phyloP scores from a whole-genome alignment of 2,329 filamentous ascomycete genomes.

The Periconia sp. region DNA sequence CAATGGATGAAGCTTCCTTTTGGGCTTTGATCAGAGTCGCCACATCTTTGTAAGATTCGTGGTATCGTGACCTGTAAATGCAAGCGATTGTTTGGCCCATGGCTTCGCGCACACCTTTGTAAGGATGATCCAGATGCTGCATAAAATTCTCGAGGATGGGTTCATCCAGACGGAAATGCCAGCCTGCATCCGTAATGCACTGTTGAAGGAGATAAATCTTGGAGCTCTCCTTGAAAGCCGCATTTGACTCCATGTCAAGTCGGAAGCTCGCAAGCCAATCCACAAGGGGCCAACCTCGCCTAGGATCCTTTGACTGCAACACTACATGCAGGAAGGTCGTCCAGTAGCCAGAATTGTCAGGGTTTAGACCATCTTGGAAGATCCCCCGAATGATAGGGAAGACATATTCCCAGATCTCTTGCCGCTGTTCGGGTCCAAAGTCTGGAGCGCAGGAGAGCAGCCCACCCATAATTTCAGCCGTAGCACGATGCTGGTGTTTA shows the following conservation, averaged over 20 bases:
- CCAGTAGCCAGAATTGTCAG: slow-evolving; percentile 95
- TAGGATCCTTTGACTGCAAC: slow-evolving; percentile 86
- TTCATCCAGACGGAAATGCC: slow-evolving; percentile 92
- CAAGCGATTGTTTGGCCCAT: slow-evolving; percentile 89
- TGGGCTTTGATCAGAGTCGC: slow-evolving; percentile 76
- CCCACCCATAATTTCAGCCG: slow-evolving; percentile 89
- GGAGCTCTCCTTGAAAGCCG: slow-evolving; percentile 97
- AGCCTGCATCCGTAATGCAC: slow-evolving; percentile 83
- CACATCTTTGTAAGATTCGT: slow-evolving; percentile 90
- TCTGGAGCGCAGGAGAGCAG: slow-evolving; percentile 82
- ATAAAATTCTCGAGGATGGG: slow-evolving; percentile 91
- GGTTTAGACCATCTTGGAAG: slow-evolving; percentile 89
- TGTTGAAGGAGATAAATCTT: slow-evolving; percentile 93
- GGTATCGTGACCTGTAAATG: slow-evolving; percentile 89
- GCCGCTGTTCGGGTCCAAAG: slow-evolving; percentile 73
- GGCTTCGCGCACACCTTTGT: slow-evolving; percentile 94
- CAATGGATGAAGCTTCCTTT: slow-evolving; percentile 79
- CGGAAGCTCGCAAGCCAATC: slow-evolving; percentile 84
- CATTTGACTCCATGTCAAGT: slow-evolving; percentile 92
- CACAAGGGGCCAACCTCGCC: slow-evolving; percentile 84
- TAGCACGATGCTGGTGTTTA: slow-evolving; percentile 96
- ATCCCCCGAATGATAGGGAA: slow-evolving; percentile 86
- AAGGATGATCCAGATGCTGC: slow-evolving; percentile 91
- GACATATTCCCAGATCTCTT: slow-evolving; percentile 84
- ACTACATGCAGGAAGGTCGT: slow-evolving; percentile 90